Evolutionary conservation across 352 stramenopile genomes (phyloP), one percentile per base, ranked within the genome.

Genomic region (Plasmopara viticola): DNA sequence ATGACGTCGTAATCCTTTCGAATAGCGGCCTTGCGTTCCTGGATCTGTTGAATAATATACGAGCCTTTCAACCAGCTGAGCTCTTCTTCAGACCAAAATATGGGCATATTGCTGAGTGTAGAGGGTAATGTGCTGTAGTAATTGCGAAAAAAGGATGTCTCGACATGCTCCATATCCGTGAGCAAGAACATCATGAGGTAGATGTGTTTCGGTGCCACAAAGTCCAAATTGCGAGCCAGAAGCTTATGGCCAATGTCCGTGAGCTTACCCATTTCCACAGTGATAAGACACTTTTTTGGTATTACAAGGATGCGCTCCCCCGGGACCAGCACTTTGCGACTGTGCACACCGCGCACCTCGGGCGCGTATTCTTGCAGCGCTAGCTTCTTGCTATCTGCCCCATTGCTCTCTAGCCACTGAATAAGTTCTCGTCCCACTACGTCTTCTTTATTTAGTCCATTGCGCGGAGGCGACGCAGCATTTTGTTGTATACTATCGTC

Each of bases 131-230:
- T 98, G 58, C 96, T 92, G 70, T 99, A 99, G 70, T 99, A 99
- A 29, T 94, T 95, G 30, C 73, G 78, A 65, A 88, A 94, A 59
- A 94, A 94, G 41, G 84, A 92, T 28, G 68, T 66, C 10, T 91
- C 80, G 43, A 86, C 63, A 42, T 95, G 69, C 63, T 98, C 94
- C 68, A 95, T 94, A 72, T 99, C 96, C 53, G 90, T 97, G 10
- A 99, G 77, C 30, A 99, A 66, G 69, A 97, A 99, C 60, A 99
- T 90, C 93, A 99, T 98, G 48, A 99, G 84, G 68, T 97, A 99
- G 51, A 99, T 98, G 74, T 99, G 96, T 75, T 99, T 99, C 51
- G 96, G 95, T 18, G 96, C 97, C 59, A 98, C 96, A 43, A 99
- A 90, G 62, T 98, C 90, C 20, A 99, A 63, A 55, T 96, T 94